phyloP scores from a whole-genome alignment of 2,329 filamentous ascomycete species.

The Capronia coronata region DNA sequence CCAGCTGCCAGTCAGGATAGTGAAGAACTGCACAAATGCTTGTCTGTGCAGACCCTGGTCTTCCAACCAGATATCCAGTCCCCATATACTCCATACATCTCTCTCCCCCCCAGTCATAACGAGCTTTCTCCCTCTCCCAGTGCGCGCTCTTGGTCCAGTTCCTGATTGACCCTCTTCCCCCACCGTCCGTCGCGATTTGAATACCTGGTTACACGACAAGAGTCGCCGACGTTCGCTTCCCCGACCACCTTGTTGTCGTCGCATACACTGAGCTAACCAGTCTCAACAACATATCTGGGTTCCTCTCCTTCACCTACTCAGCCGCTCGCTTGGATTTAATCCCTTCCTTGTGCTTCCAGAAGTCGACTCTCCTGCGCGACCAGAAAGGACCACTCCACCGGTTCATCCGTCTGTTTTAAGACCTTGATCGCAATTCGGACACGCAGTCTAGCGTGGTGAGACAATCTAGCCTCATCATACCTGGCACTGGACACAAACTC shows the following conservation, averaged over 20 bases:
- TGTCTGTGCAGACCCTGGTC: too few relatives aligned
- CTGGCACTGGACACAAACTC: too few relatives aligned
- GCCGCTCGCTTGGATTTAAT: too few relatives aligned
- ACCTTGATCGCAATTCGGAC: background rate
- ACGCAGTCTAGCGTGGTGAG: too few relatives aligned
- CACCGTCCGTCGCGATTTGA: too few relatives aligned
- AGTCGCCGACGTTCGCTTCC: background rate
- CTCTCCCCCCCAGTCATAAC: too few relatives aligned
- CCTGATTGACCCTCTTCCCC: background rate
- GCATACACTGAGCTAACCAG: constrained; percentile 9
- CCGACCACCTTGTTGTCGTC: background rate
- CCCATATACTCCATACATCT: too few relatives aligned
- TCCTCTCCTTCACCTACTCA: background rate
- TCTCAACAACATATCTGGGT: constrained; percentile 5
- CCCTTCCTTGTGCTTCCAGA: background rate
- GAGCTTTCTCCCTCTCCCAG: too few relatives aligned
- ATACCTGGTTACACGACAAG: background rate
- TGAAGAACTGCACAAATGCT: too few relatives aligned
- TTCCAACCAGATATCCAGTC: too few relatives aligned
- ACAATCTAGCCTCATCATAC: too few relatives aligned
- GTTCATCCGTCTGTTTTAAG: background rate
- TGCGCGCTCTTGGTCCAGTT: background rate
- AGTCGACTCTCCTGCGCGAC: background rate
- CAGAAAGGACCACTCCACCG: background rate
- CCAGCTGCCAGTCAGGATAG: too few relatives aligned